Evolutionary conservation across 768 basidiomycete species (phyloP).

Genomic region (Lyophyllum decastes): DNA sequence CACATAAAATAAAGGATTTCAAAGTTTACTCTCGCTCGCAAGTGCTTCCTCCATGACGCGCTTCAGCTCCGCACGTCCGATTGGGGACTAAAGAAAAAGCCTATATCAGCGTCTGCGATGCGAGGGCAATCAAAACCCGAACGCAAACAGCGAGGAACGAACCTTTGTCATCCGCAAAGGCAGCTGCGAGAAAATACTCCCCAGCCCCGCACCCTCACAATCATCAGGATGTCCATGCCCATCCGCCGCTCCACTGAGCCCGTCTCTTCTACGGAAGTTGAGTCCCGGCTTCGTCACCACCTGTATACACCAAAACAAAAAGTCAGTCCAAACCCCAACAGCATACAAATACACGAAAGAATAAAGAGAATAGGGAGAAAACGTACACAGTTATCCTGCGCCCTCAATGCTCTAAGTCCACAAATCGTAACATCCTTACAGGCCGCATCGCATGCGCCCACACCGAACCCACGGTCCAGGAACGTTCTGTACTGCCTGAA

Average conservation of each 20-base stretch:
- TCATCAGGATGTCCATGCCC: neutral
- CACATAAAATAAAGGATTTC: no score
- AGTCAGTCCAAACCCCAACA: no score
- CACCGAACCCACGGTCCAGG: slow-evolving; percentile 38
- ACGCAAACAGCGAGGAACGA: neutral
- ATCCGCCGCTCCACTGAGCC: no score
- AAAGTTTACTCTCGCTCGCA: neutral
- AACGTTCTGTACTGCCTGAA: slow-evolving; percentile 49
- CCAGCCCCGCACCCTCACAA: slow-evolving; percentile 11
- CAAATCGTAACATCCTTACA: slow-evolving; percentile 46
- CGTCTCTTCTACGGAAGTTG: no score
- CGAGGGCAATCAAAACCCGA: no score
- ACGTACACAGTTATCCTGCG: slow-evolving; percentile 45
- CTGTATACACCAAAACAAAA: no score
- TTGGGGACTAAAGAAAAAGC: neutral
- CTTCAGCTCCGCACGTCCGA: neutral
- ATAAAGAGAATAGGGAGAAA: no score
- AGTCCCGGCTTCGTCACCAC: no score
- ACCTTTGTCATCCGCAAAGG: slow-evolving; percentile 3
- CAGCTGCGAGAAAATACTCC: slow-evolving; percentile 8
- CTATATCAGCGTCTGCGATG: neutral
- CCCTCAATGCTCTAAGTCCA: slow-evolving; percentile 41
- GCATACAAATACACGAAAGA: no score
- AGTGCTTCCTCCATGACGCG: neutral
- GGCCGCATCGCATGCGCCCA: slow-evolving; percentile 32